Conservation (phyloP, 441 rosid species). For the Syzygium malaccense region DNA sequence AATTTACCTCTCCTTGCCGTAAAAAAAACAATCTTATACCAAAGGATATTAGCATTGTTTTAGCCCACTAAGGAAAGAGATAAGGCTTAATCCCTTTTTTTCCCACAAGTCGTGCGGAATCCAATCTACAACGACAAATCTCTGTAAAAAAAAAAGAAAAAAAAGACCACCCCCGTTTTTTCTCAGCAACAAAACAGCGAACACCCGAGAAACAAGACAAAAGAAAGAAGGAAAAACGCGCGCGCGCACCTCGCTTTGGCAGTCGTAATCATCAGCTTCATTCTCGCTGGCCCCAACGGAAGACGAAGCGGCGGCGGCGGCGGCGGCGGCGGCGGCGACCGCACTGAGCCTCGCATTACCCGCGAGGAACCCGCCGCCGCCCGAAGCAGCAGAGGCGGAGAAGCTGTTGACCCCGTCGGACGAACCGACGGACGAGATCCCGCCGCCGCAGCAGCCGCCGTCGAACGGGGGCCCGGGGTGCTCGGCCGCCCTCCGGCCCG, state of each 20-base stretch:
- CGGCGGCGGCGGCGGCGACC: slow-evolving; percentile 17
- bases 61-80: background rate
- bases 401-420: slow-evolving; percentile 7
- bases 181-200: slow-evolving; percentile 6
- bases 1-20: background rate
- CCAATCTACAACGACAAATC: background rate
- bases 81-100: background rate
- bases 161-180: background rate
- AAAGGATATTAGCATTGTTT: background rate
- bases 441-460: slow-evolving; percentile 1
- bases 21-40: background rate
- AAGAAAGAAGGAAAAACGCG: background rate
- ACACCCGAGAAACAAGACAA: background rate
- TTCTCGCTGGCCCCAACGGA: slow-evolving; percentile 49
- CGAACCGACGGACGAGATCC: slow-evolving; percentile 16
- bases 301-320: slow-evolving; percentile 29
- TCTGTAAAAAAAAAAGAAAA: background rate
- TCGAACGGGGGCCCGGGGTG: background rate
- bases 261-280: slow-evolving; percentile 53
- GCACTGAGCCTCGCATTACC: slow-evolving; percentile 17
- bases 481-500: slow-evolving; percentile 4
- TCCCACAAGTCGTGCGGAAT: background rate
- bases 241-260: slow-evolving; percentile 65
- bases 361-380: slow-evolving; percentile 17
- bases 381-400: background rate